Conservation (phyloP, 371 early-diverging fungal species). For the Mortierella sp. region DNA sequence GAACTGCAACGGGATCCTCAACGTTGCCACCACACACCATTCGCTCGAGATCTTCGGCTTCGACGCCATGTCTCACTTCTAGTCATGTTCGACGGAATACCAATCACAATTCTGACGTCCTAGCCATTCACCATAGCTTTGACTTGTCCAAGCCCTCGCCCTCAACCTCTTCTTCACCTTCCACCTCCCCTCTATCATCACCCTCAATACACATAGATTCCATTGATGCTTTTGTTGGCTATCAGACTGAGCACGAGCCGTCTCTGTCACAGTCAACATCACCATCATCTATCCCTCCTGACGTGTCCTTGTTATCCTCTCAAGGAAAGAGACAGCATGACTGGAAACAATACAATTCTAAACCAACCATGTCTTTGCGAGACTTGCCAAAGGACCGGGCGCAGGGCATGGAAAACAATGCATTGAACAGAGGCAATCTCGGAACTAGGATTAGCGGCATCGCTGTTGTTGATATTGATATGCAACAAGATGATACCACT, state of each 20-base stretch:
- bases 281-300: background rate
- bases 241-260: conserved; percentile 2
- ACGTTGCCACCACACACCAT: conserved; percentile 9
- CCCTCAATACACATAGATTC: conserved; percentile 9
- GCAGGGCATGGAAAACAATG: background rate
- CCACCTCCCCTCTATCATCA: conserved; percentile 9
- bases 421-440: background rate
- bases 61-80: conserved; percentile 48
- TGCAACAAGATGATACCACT: conserved; percentile 3
- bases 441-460: background rate
- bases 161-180: conserved; percentile 5
- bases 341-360: conserved; percentile 17
- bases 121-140: conserved; percentile 39
- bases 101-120: conserved; percentile 29
- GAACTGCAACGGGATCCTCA: conserved; percentile 13
- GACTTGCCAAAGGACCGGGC: conserved; percentile 6
- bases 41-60: conserved; percentile 31
- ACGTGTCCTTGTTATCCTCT: background rate
- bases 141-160: conserved; percentile 26
- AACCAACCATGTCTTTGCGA: background rate
- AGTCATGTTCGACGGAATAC: conserved; percentile 37
- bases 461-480: background rate
- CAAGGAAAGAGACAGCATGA: conserved; percentile 4
- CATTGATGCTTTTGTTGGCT: conserved; percentile 12
- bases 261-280: conserved; percentile 5